Conservation (phyloP, 169 alveolate genomes). For the Plasmodium falciparum region DNA sequence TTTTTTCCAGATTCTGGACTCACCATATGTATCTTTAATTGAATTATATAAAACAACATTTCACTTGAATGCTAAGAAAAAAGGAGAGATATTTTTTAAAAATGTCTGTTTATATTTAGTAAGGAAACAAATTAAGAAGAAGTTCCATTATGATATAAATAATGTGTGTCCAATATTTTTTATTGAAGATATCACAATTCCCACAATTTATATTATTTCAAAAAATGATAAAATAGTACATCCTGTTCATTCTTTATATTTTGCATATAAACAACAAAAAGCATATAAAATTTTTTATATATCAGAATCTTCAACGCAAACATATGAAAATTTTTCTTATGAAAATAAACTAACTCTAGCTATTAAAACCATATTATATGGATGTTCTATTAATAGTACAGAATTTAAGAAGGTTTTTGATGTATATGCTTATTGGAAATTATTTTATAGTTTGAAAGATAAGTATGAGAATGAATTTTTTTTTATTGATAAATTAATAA, state of each 20-base stretch:
- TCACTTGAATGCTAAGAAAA: constrained; percentile 37
- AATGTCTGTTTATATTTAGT: constrained; percentile 61
- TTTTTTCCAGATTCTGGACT: constrained; percentile 45
- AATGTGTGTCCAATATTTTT: constrained; percentile 70
- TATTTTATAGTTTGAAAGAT: constrained; percentile 33
- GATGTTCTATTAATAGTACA: constrained; percentile 3
- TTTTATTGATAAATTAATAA: constrained; percentile 42
- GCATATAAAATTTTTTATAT: constrained; percentile 38
- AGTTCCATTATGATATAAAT: constrained; percentile 62
- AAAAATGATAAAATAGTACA: constrained; percentile 55
- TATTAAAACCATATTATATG: constrained; percentile 28
- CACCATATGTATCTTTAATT: constrained; percentile 60
- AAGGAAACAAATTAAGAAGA: constrained; percentile 39
- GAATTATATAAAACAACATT: constrained; percentile 64
- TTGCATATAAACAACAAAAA: constrained; percentile 58
- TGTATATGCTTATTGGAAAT: constrained; percentile 15
- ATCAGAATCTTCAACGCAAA: constrained; percentile 50
- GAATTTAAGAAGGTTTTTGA: constrained; percentile 9
- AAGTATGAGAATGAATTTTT: constrained; percentile 42
- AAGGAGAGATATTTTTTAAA: constrained; percentile 52
- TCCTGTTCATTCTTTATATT: constrained; percentile 65
- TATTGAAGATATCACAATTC: constrained; percentile 59
- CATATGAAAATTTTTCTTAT: constrained; percentile 38
- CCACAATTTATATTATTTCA: constrained; percentile 56
- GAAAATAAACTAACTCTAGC: constrained; percentile 64